Percentiles rank a stretch among this genome's conserved stretches.
Conservation (phyloP, 257 asterid species). For the Vinca minor region DNA sequence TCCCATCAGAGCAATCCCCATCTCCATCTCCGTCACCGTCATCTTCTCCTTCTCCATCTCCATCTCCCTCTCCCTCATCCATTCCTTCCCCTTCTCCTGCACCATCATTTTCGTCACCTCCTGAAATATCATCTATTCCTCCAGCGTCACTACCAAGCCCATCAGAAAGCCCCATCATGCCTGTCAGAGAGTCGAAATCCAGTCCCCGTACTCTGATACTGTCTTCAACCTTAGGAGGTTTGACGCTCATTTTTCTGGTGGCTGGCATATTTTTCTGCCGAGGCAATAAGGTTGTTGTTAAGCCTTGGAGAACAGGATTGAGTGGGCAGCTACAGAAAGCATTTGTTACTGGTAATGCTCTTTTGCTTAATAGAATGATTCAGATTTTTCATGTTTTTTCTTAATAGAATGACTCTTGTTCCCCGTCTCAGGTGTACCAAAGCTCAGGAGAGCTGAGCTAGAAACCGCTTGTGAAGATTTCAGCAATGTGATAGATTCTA, state of each 20-base stretch:
- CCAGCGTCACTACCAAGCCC: slow-evolving; percentile 29
- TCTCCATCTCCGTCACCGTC: too few species aligned
- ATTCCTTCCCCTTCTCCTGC: slow-evolving; percentile 31
- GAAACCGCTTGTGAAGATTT: slow-evolving; percentile 88
- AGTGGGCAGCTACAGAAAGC: slow-evolving; percentile 94
- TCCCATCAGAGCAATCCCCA: background rate
- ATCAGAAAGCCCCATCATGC: slow-evolving; percentile 15
- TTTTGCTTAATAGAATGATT: background rate
- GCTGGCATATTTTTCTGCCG: slow-evolving; percentile 25
- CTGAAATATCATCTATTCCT: slow-evolving; percentile 23
- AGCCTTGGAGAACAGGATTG: slow-evolving; percentile 89
- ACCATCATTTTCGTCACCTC: slow-evolving; percentile 23
- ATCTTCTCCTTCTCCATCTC: too few species aligned
- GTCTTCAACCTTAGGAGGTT: slow-evolving; percentile 44
- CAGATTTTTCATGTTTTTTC: background rate
- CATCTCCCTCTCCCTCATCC: slow-evolving; percentile 14
- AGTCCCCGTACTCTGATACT: slow-evolving; percentile 24
- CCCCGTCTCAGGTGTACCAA: slow-evolving; percentile 59
- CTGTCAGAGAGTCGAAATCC: slow-evolving; percentile 1
- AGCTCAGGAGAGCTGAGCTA: slow-evolving; percentile 70
- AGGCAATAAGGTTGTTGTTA: slow-evolving; percentile 62
- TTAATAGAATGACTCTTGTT: background rate
- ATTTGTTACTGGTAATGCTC: slow-evolving; percentile 59
- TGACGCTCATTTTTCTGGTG: slow-evolving; percentile 37
- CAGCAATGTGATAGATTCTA: slow-evolving; percentile 74